Conservation (phyloP, 495 filamentous ascomycete genomes). For the Podospora appendiculata region DNA sequence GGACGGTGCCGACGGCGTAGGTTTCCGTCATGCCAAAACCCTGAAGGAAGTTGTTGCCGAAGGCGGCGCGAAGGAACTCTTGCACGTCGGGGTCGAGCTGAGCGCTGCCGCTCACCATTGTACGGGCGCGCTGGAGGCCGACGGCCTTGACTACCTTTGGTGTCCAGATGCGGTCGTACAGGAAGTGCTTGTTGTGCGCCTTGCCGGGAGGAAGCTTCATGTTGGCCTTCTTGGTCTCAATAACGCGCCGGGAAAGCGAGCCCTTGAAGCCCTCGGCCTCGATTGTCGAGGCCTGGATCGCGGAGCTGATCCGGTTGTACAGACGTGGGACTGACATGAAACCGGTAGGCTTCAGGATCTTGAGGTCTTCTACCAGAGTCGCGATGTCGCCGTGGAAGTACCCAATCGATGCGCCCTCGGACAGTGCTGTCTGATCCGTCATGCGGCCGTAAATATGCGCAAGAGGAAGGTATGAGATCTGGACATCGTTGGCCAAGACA, state of each 20-base stretch:
- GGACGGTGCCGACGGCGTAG: slow-evolving; percentile 71
- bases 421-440: slow-evolving; percentile 67
- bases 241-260: slow-evolving; percentile 68
- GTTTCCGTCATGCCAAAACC: slow-evolving; percentile 94
- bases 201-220: slow-evolving; percentile 62
- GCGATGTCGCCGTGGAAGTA: slow-evolving; percentile 94
- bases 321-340: slow-evolving; percentile 89
- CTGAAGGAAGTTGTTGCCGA: slow-evolving; percentile 74
- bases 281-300: slow-evolving; percentile 68
- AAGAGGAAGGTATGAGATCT: slow-evolving; percentile 83
- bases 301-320: slow-evolving; percentile 83
- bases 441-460: slow-evolving; percentile 92
- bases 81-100: slow-evolving; percentile 84
- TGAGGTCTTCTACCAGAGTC: slow-evolving; percentile 84
- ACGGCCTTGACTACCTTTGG: slow-evolving; percentile 76
- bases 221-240: slow-evolving; percentile 70
- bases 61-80: slow-evolving; percentile 76
- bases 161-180: slow-evolving; percentile 93
- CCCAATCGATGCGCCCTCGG: slow-evolving; percentile 68
- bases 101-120: slow-evolving; percentile 83
- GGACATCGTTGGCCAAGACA: slow-evolving; percentile 46
- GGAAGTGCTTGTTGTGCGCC: slow-evolving; percentile 70
- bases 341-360: slow-evolving; percentile 70
- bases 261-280: slow-evolving; percentile 77
- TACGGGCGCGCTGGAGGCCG: slow-evolving; percentile 64